Conservation (phyloP, 371 early-diverging fungal genomes). For the Apophysomyces variabilis region DNA sequence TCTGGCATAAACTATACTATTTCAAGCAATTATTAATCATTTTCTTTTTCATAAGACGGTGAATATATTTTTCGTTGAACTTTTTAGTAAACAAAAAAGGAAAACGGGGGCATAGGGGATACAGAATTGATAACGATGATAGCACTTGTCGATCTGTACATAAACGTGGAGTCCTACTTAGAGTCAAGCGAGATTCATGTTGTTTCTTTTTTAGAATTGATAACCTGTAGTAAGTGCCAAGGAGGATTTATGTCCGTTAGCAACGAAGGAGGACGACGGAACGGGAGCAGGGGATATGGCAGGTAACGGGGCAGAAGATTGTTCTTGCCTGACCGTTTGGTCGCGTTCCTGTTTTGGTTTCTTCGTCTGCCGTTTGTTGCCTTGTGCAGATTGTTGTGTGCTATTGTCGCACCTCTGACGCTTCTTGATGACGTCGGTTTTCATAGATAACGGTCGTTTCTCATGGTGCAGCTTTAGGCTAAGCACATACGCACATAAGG, state of each 20-base stretch:
- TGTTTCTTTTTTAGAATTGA: neutral
- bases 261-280: neutral
- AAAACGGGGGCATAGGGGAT: neutral
- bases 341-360: neutral
- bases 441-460: slow-evolving; percentile 66
- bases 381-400: neutral
- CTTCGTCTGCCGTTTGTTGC: neutral
- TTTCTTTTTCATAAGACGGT: neutral
- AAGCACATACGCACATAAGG: neutral
- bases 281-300: slow-evolving; percentile 12
- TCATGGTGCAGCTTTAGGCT: slow-evolving; percentile 29
- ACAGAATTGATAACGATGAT: neutral
- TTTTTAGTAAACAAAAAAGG: neutral
- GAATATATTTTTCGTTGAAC: neutral
- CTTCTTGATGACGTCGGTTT: slow-evolving; percentile 81
- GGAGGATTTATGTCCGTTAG: neutral
- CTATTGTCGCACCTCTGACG: slow-evolving; percentile 68
- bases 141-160: slow-evolving; percentile 7
- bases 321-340: neutral
- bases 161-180: neutral
- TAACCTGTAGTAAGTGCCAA: neutral
- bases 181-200: neutral
- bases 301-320: slow-evolving; percentile 11
- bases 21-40: neutral
- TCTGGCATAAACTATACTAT: too few relatives aligned